Base-by-base conservation (phyloP, 2,329 filamentous ascomycete genomes). In the Davidsoniella virescens region DNA sequence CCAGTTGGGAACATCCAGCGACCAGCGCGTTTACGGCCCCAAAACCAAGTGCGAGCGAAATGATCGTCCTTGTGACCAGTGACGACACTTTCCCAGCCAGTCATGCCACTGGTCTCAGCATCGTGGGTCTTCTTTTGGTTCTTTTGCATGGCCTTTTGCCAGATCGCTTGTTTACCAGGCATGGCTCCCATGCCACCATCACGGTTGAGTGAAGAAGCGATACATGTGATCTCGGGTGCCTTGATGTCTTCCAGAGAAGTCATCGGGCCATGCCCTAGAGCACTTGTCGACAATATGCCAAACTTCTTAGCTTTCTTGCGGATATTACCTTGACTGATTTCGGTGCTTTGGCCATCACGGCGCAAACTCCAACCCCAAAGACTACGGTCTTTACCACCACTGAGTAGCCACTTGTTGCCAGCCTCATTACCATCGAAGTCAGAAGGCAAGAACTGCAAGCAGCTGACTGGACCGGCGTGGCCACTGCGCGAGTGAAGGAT, bases 341-440 rank as follows among this genome's bases (percentile, higher is more conserved):
- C 92, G 1, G 84, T 79, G 62, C 87, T 94, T 65, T 98, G 93
- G 1, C 87, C 88, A 62, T 98, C 92, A 48, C 86, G 84, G 41
- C 92, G 83, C 62, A 98, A 68, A 72, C 88, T 96, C 79, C 93
- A 94, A 1, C 85, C 90, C 90, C 92, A 96, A 2, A 98, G 70
- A 64, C 87, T 95, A 56, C 87, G 78, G 60, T 98, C 93, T 58
- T 80, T 76, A 53, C 87, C 88, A 57, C 85, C 86, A 59, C 87
- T 95, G 50, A 98, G 70, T 5, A 96, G 70, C 90, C 90, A 96
- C 65, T 96, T 96, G 52, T 90, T 92, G 43, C 80, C 80, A 41
- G 81, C 80, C 57, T 95, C 90, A 5, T 87, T 79, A 14, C 88
- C 90, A 58, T 96, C 90, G 39, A 92, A 90, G 57, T 87, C 82